Evolutionary conservation across 495 filamentous ascomycete genomes (phyloP).

Genomic region (Copromyces sp.): DNA sequence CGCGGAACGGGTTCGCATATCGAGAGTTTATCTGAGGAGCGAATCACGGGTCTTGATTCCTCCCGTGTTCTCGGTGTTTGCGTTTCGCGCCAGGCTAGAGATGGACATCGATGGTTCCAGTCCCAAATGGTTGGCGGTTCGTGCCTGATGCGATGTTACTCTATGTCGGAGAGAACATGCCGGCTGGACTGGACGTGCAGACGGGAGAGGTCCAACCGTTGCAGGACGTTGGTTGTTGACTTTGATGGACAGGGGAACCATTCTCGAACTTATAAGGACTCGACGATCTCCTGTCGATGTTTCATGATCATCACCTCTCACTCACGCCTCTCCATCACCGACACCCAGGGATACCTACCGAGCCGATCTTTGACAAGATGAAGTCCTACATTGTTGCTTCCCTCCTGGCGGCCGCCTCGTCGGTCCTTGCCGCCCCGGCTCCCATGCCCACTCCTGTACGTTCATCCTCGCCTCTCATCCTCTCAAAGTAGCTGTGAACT

Average conservation of each 20-base stretch:
- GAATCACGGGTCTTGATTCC: background rate
- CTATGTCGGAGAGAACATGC: background rate
- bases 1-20: background rate
- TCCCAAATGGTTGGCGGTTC: background rate
- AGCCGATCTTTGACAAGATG: constrained; percentile 10
- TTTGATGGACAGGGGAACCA: background rate
- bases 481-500: background rate
- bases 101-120: background rate
- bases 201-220: background rate
- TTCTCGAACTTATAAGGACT: background rate
- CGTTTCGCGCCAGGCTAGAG: background rate
- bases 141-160: background rate
- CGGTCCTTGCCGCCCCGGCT: constrained; percentile 19
- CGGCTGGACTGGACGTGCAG: background rate
- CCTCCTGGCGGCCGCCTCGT: constrained; percentile 9
- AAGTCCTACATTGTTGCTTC: constrained; percentile 13
- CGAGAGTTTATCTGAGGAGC: background rate
- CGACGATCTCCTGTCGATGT: background rate
- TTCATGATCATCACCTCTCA: background rate
- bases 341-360: background rate
- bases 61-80: background rate
- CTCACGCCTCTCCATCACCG: background rate
- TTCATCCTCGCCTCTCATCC: background rate
- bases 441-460: constrained; percentile 25
- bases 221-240: background rate